phyloP scores from a whole-genome alignment of 106 monocot species.

The Posidonia australis region DNA sequence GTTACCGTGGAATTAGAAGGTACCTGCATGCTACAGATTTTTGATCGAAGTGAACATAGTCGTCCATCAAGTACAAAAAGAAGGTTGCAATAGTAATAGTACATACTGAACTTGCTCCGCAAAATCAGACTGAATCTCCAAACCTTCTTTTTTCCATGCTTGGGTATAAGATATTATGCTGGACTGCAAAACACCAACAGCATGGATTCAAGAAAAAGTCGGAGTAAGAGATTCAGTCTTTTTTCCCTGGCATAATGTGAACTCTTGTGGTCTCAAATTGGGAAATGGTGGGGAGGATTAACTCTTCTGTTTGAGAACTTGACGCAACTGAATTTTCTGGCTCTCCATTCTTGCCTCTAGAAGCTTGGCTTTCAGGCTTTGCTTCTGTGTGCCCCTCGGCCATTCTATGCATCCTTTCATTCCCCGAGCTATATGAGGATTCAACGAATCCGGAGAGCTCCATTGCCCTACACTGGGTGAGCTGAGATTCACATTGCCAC shows the following conservation, averaged over 20 bases:
- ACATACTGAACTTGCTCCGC: too few species aligned
- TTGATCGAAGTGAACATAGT: neutral
- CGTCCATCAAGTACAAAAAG: too few species aligned
- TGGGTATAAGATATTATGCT: too few species aligned
- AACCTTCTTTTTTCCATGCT: too few species aligned
- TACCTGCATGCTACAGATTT: neutral
- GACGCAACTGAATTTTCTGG: slow-evolving; percentile 62
- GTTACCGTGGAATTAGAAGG: too few species aligned
- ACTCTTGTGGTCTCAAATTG: too few species aligned
- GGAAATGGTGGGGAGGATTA: slow-evolving; percentile 6
- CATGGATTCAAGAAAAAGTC: too few species aligned
- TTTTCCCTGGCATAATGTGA: too few species aligned
- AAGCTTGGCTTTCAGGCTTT: slow-evolving; percentile 64
- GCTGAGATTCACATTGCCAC: slow-evolving; percentile 1
- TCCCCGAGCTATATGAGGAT: slow-evolving; percentile 7
- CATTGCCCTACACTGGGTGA: slow-evolving; percentile 14
- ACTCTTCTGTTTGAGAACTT: slow-evolving; percentile 66
- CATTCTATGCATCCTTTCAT: slow-evolving; percentile 50
- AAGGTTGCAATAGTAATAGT: too few species aligned
- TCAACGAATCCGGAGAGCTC: slow-evolving; percentile 15
- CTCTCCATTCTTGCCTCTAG: slow-evolving; percentile 56
- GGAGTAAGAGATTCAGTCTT: too few species aligned
- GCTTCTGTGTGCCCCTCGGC: slow-evolving; percentile 39
- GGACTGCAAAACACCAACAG: too few species aligned
- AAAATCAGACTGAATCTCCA: too few species aligned